These are phyloP conservation scores for Pleurotus sapidus DNA, from an alignment of 768 basidiomycete genomes.

Conservation along the genomic window DNA sequence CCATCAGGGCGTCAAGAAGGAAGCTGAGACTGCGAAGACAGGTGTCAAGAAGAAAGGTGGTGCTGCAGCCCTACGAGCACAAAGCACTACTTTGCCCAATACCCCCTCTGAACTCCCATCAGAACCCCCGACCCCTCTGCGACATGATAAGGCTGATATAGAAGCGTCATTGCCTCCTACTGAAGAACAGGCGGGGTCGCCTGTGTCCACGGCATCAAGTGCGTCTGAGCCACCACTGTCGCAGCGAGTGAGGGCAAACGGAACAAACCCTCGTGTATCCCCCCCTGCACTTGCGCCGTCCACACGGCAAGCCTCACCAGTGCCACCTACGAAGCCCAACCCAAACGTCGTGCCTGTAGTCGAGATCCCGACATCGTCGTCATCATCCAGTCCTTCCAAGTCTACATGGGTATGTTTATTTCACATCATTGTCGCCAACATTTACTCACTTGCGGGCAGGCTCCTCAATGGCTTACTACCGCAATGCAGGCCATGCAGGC, in stretches of 20 bases:
- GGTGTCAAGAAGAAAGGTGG: slow-evolving; percentile 57
- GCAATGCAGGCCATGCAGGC: slow-evolving; percentile 68
- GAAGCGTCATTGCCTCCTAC: slow-evolving; percentile 30
- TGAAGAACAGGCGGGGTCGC: slow-evolving; percentile 55
- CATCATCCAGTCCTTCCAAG: slow-evolving; percentile 22
- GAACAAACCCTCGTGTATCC: slow-evolving; percentile 29
- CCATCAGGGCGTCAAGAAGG: slow-evolving; percentile 56
- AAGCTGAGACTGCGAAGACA: slow-evolving; percentile 53
- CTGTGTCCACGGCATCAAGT: slow-evolving; percentile 72
- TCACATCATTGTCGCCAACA: slow-evolving; percentile 3
- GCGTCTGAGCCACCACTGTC: slow-evolving; percentile 74
- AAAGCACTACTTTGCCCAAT: slow-evolving; percentile 34
- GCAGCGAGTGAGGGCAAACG: slow-evolving; percentile 61
- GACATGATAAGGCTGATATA: slow-evolving; percentile 32
- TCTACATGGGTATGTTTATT: slow-evolving; percentile 16
- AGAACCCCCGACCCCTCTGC: slow-evolving; percentile 39
- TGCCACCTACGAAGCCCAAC: slow-evolving; percentile 1
- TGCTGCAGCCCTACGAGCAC: slow-evolving; percentile 46
- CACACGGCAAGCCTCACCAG: slow-evolving; percentile 2
- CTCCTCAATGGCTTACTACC: slow-evolving; percentile 68
- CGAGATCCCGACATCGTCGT: slow-evolving; percentile 21
- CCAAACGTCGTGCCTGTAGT: not conserved
- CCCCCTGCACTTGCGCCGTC: slow-evolving; percentile 8
- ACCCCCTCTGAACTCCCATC: slow-evolving; percentile 35
- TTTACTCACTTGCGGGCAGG: slow-evolving; percentile 17